These are phyloP conservation scores for Vitis hybrid DNA, from an alignment of 177 flowering plant genomes.

Conservation along the genomic window DNA sequence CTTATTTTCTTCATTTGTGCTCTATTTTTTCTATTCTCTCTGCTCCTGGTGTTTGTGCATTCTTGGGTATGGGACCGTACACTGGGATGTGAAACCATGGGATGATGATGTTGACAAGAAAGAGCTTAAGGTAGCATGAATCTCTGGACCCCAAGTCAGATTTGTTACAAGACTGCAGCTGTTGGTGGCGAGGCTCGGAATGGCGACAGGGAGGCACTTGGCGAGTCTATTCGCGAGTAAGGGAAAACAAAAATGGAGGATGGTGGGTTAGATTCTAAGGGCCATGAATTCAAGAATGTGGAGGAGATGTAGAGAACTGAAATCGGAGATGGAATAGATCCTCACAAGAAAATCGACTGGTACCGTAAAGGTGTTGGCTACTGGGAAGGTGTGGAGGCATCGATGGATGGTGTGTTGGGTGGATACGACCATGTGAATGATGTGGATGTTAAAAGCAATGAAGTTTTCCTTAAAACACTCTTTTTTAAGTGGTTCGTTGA, in stretches of 20 bases:
- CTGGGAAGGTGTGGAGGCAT: slow-evolving; percentile 92
- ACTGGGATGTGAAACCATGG: background rate
- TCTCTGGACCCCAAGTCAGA: too few relatives aligned
- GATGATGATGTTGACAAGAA: too few relatives aligned
- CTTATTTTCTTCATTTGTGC: too few relatives aligned
- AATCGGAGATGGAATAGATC: slow-evolving; percentile 50
- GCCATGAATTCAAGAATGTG: slow-evolving; percentile 64
- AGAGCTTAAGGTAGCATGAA: too few relatives aligned
- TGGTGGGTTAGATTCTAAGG: slow-evolving; percentile 63
- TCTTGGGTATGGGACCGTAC: background rate
- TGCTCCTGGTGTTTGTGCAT: slow-evolving; percentile 1
- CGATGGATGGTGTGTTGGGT: slow-evolving; percentile 91
- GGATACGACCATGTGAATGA: too few relatives aligned
- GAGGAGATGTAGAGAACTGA: slow-evolving; percentile 87
- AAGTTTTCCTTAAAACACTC: slow-evolving; percentile 36
- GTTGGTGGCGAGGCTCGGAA: accelerated
- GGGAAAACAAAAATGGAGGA: slow-evolving; percentile 43
- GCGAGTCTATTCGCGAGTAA: background rate
- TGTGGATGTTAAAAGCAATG: too few relatives aligned
- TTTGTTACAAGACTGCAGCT: too few relatives aligned
- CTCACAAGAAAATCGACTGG: slow-evolving; percentile 61
- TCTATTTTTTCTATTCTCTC: too few relatives aligned
- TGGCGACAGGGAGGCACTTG: too few relatives aligned
- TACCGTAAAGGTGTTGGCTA: slow-evolving; percentile 74
- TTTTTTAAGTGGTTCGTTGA: slow-evolving; percentile 40